Evolutionary conservation across 78 protist species (phyloP).

Genomic region (Isochrysis galbana): DNA sequence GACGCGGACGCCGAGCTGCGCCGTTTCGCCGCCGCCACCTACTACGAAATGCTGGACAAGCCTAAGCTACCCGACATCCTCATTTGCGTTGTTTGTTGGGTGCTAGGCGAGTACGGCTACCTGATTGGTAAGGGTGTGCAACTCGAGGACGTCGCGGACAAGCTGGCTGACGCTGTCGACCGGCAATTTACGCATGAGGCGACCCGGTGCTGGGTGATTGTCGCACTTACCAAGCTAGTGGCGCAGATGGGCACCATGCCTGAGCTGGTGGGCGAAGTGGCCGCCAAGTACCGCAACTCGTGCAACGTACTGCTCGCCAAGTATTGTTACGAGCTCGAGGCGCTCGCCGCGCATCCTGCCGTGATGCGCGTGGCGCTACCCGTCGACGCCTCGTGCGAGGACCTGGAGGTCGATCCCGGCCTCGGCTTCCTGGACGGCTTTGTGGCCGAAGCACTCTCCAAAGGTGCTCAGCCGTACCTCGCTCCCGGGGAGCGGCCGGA

Average conservation of each 20-base stretch:
- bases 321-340: constrained; percentile 22
- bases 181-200: background rate
- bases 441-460: constrained; percentile 30
- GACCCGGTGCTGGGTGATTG: constrained; percentile 36
- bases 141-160: background rate
- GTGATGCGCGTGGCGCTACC: constrained; percentile 53
- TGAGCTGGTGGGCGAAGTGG: background rate
- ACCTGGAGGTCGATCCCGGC: constrained; percentile 61
- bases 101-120: constrained; percentile 79
- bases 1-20: constrained; percentile 58
- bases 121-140: background rate
- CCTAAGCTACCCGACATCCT: constrained; percentile 34
- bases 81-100: constrained; percentile 49
- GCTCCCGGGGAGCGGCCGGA: background rate
- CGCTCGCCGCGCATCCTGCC: background rate
- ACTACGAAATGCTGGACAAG: constrained; percentile 21
- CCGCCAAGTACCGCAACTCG: background rate
- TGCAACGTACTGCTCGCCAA: background rate
- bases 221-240: constrained; percentile 53
- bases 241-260: constrained; percentile 32
- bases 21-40: constrained; percentile 40
- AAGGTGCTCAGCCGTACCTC: constrained; percentile 52
- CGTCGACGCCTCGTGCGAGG: constrained; percentile 70
- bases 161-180: background rate
- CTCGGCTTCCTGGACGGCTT: constrained; percentile 61